Base-by-base conservation (phyloP, 208 protist species). In the Tetramitus jugosus region DNA sequence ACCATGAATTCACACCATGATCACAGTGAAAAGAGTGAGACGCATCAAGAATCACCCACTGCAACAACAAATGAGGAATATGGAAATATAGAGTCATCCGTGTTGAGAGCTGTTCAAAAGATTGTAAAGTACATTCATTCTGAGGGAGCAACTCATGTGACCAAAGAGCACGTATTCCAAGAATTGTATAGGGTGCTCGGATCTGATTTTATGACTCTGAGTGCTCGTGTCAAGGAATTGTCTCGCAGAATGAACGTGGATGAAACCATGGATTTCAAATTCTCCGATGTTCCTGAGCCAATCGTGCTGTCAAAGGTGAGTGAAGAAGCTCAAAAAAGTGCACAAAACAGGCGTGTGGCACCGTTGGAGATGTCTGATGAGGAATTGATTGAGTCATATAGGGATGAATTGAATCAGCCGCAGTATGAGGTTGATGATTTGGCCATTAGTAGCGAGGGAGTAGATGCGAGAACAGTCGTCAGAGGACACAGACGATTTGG, bases 401-500 rank as follows among this genome's bases (percentile, higher is more conserved):
- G n/a, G n/a, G n/a, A n/a, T n/a, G n/a, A n/a, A n/a, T n/a, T n/a
- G n/a, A n/a, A n/a, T n/a, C n/a, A n/a, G n/a, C 20, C 10, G 14
- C 49, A 56, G 20, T 26, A 20, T 26, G 10, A 56, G 14, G 20
- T 56, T 56, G 20, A 56, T 56, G 49, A 56, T 56, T 56, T 56
- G 49, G 49, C 20, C 49, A 26, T 20, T 56, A 20, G 49, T 56
- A 20, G 20, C 10, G 49, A 56, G 49, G 49, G 20, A 56, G 20
- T 26, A 56, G 10, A 10, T 56, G 49, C 14, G 49, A 56, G 14
- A 56, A 56, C n/a, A n/a, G n/a, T n/a, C n/a, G n/a, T n/a, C n/a
- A n/a, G n/a, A n/a, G n/a, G n/a, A n/a, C n/a, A n/a, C n/a, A n/a
- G 26, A 71, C 43, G 65, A 71, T 71, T 71, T 49, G 65, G 49